Evolutionary conservation across 2,329 filamentous ascomycete genomes (phyloP).

Genomic region (Ramularia endophylla): DNA sequence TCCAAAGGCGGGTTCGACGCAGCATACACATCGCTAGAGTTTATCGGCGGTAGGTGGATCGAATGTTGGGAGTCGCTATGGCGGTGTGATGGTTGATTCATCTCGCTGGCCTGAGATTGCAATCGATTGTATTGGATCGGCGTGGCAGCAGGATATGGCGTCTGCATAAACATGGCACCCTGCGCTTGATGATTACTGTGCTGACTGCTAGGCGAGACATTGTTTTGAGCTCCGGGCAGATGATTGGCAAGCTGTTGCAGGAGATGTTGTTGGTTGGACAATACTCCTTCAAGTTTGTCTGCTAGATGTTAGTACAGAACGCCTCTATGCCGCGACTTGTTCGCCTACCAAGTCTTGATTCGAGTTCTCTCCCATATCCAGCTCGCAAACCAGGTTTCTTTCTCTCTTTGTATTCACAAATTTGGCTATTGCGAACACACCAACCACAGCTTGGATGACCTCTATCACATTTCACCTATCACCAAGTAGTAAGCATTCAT

Average conservation of each 20-base stretch:
- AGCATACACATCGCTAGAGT: conserved; percentile 24
- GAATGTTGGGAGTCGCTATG: conserved; percentile 17
- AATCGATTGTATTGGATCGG: conserved; percentile 20
- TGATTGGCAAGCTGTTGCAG: conserved; percentile 38
- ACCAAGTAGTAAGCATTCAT: background rate
- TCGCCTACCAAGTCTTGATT: conserved; percentile 50
- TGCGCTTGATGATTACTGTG: conserved; percentile 31
- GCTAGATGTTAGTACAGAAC: conserved; percentile 1
- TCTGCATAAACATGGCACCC: conserved; percentile 43
- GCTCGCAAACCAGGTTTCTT: conserved; percentile 59
- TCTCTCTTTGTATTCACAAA: conserved; percentile 63
- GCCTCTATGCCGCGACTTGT: too few species aligned
- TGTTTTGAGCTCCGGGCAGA: conserved; percentile 15
- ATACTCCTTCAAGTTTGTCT: conserved; percentile 43
- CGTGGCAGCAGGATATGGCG: conserved; percentile 32
- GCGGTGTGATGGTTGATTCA: conserved; percentile 18
- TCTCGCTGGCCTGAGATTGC: conserved; percentile 12
- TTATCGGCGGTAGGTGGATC: conserved; percentile 13
- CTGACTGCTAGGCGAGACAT: conserved; percentile 9
- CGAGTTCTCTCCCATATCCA: conserved; percentile 55
- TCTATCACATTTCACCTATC: conserved; percentile 60
- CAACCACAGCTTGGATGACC: conserved; percentile 70
- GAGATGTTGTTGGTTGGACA: conserved; percentile 41
- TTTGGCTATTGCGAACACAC: conserved; percentile 61
- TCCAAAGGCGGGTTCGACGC: conserved; percentile 43